These are phyloP conservation scores for Gonapodya sp. DNA, from an alignment of 192 early-diverging fungal genomes.

Conservation along the genomic window DNA sequence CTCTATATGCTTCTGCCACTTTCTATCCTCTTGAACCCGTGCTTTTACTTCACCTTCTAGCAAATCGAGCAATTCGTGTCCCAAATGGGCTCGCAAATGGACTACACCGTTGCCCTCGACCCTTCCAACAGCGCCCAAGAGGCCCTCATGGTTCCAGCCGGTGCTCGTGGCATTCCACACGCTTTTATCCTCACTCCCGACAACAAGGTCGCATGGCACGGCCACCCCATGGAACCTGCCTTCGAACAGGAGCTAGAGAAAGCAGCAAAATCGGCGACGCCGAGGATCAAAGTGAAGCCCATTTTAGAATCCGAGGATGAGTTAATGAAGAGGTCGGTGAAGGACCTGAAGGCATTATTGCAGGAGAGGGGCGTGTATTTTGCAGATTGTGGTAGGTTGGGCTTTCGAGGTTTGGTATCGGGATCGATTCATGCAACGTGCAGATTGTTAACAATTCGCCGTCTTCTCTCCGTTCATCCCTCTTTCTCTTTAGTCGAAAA, in stretches of 20 bases:
- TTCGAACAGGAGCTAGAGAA: neutral
- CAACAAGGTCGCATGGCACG: neutral
- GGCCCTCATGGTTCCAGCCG: neutral
- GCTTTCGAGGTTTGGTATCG: too few species aligned
- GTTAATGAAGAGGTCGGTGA: neutral
- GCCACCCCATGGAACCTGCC: conserved; percentile 3
- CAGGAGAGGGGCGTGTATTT: neutral
- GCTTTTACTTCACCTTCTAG: neutral
- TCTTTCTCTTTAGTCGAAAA: neutral
- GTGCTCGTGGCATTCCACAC: neutral
- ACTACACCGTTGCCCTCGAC: conserved; percentile 7
- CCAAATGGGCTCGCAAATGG: conserved; percentile 7
- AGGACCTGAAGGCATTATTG: neutral
- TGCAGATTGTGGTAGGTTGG: neutral
- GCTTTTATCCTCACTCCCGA: neutral
- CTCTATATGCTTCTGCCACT: neutral
- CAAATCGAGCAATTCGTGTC: neutral
- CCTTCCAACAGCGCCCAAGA: neutral
- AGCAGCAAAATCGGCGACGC: neutral
- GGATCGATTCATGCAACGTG: too few species aligned
- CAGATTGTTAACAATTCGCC: neutral
- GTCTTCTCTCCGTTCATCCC: neutral
- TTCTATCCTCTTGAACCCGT: neutral
- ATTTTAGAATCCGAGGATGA: neutral
- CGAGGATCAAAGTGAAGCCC: neutral